Evolutionary conservation across 805 yeast species (phyloP).

Genomic region (Brettanomyces nanus): DNA sequence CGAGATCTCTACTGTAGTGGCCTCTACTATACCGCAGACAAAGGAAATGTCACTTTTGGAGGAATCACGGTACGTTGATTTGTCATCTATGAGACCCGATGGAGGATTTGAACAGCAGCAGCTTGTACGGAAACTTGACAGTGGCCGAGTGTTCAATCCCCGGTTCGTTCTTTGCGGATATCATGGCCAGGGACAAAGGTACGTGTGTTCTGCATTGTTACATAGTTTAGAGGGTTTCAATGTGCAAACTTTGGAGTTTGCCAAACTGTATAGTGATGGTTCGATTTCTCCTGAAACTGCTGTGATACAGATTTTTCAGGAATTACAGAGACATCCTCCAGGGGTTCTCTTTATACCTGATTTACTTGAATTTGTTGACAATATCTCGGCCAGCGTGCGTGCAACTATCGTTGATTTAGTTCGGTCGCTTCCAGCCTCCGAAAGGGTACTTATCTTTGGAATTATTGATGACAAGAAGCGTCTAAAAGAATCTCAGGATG

Average conservation of each 20-base stretch:
- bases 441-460: slow-evolving; percentile 55
- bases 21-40: slow-evolving; percentile 52
- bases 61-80: slow-evolving; percentile 58
- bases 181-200: slow-evolving; percentile 80
- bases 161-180: slow-evolving; percentile 66
- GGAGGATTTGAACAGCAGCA: slow-evolving; percentile 59
- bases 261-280: slow-evolving; percentile 68
- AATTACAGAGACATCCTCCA: slow-evolving; percentile 85
- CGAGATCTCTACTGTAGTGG: slow-evolving; percentile 38
- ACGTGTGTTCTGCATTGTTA: slow-evolving; percentile 72
- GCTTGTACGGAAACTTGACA: slow-evolving; percentile 31
- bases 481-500: slow-evolving; percentile 23
- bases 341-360: slow-evolving; percentile 79
- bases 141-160: slow-evolving; percentile 70
- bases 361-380: slow-evolving; percentile 64
- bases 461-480: slow-evolving; percentile 6
- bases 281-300: slow-evolving; percentile 77
- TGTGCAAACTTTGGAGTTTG: slow-evolving; percentile 78
- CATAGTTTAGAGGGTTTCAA: slow-evolving; percentile 84
- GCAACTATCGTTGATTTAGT: slow-evolving; percentile 66
- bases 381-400: slow-evolving; percentile 60
- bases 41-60: slow-evolving; percentile 52
- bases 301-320: slow-evolving; percentile 74
- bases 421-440: slow-evolving; percentile 60
- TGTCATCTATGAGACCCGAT: slow-evolving; percentile 36